Base-by-base conservation (phyloP, 2,329 filamentous ascomycete genomes). In the Fusarium mexicanum region DNA sequence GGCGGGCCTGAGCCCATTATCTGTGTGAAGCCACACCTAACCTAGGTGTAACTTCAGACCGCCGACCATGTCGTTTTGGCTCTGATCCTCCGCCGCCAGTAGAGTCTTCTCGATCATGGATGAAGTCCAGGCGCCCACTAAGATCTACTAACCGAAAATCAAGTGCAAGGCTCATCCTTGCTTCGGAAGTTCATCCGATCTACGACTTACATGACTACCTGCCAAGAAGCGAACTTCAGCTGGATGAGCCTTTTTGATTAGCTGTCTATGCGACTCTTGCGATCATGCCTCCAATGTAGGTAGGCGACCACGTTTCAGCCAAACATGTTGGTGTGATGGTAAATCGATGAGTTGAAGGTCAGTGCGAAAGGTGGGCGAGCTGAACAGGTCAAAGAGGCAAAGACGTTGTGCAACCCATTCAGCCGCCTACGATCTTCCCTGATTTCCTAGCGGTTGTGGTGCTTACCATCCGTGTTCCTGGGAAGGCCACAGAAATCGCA, bases 131-230 rank as follows among this genome's bases (percentile, higher is more conserved):
- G 54, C 24, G 24, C 51, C 65, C 66, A 66, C 75, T 76, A 77
- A 71, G 71, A 77, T 77, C 71, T 75, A 75, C 69, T 75, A 76
- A 64, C 61, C 67, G 64, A 76, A 65, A 68, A 63, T 12, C 46
- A 47, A 47, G 35, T 46, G 35, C 65, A 44, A 64, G 47, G 62
- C 37, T 60, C 54, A 72, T 64, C 67, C 53, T 38, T 51, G 60
- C 59, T 43, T 59, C 37, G 37, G 18, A 50, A 53, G 50, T 18
- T 38, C 54, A 50, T 58, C 73, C 62, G 72, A 75, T 76, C 67
- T 65, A 12, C 46, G 14, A 67, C 55, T 60, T 46, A 48, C 29
- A 53, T 35, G 51, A 54, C 14, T 40, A 24, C 29, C 29, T 33
- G 16, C n/a, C 41, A 50, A 22, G 41, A 38, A 44, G 35, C 53